A percentile compares a stretch with the other conserved stretches of the same genome.
phyloP scores from a whole-genome alignment of 139 green algal genomes.

The Chlamydomonas sphaeroides region DNA sequence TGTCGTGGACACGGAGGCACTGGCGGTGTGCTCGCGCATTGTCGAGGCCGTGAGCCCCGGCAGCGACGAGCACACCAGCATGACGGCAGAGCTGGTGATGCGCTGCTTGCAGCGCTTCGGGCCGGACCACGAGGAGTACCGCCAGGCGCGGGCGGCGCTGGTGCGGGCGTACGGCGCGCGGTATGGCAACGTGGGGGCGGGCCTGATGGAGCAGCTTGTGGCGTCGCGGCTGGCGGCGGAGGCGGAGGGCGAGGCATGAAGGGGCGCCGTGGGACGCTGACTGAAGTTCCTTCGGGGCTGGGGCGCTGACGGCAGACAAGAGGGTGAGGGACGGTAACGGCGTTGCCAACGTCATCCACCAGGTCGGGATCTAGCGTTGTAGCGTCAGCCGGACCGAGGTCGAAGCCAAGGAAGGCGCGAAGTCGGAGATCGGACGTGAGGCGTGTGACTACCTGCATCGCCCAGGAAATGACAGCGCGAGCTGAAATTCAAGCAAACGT shows the following conservation, averaged over 20 bases:
- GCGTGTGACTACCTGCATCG: no score
- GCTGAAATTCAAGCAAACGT: no score
- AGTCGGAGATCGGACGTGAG: no score
- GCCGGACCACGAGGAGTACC: constrained; percentile 35
- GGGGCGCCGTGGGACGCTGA: no score
- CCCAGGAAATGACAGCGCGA: no score
- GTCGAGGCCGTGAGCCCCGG: constrained; percentile 33
- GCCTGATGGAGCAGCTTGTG: constrained; percentile 37
- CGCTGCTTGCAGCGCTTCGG: constrained; percentile 39
- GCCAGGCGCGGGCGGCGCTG: constrained; percentile 10
- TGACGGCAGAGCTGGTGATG: constrained; percentile 40
- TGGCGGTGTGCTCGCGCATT: constrained; percentile 40
- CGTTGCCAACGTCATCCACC: no score
- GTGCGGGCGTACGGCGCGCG: constrained; percentile 21
- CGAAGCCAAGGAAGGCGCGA: no score
- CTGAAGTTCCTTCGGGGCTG: no score
- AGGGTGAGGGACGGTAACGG: no score
- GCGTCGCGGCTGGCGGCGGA: constrained; percentile 39
- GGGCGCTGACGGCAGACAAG: no score
- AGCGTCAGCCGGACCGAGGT: no score
- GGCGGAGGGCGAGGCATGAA: neutral
- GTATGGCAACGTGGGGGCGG: constrained; percentile 39
- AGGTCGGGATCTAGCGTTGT: no score
- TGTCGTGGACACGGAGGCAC: constrained; percentile 39
- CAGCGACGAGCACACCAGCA: constrained; percentile 27